Conservation (phyloP, 192 early-diverging fungal species). For the Coemansia sp. region DNA sequence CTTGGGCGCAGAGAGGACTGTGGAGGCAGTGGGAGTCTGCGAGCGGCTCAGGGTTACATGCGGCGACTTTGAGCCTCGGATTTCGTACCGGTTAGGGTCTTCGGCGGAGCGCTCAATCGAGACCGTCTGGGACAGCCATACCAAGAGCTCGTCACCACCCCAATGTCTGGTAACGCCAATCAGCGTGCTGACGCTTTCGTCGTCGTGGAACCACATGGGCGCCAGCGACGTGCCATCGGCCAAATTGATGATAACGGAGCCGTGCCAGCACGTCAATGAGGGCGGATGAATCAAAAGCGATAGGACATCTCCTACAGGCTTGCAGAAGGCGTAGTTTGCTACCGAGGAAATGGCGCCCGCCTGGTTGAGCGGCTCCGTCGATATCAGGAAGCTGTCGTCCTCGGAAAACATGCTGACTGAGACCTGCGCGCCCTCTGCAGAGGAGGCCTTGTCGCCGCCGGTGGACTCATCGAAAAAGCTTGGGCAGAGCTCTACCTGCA, state of each 20-base stretch:
- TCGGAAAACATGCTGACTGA: slow-evolving; percentile 34
- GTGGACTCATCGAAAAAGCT: slow-evolving; percentile 30
- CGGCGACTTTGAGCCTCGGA: slow-evolving; percentile 37
- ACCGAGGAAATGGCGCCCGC: slow-evolving; percentile 38
- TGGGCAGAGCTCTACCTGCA: slow-evolving; percentile 58
- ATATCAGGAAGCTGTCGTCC: slow-evolving; percentile 39
- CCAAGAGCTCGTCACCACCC: slow-evolving; percentile 71
- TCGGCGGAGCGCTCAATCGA: slow-evolving; percentile 44
- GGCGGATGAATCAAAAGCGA: slow-evolving; percentile 67
- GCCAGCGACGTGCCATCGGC: slow-evolving; percentile 60
- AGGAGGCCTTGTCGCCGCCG: neutral
- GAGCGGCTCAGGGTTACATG: slow-evolving; percentile 38
- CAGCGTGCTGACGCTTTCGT: slow-evolving; percentile 59
- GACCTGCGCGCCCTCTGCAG: slow-evolving; percentile 13
- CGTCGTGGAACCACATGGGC: slow-evolving; percentile 75
- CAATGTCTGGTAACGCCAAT: slow-evolving; percentile 51
- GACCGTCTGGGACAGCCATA: slow-evolving; percentile 54
- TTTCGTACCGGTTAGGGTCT: slow-evolving; percentile 43
- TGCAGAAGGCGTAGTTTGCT: slow-evolving; percentile 61
- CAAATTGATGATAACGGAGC: slow-evolving; percentile 64
- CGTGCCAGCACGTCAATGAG: slow-evolving; percentile 65
- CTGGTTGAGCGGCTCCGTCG: slow-evolving; percentile 39
- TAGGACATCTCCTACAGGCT: slow-evolving; percentile 56
- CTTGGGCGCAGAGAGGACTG: slow-evolving; percentile 20
- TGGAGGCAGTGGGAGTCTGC: slow-evolving; percentile 30